Conservation (phyloP, 1,284 basidiomycete species). For the Sporisorium iseilematis-ciliati region DNA sequence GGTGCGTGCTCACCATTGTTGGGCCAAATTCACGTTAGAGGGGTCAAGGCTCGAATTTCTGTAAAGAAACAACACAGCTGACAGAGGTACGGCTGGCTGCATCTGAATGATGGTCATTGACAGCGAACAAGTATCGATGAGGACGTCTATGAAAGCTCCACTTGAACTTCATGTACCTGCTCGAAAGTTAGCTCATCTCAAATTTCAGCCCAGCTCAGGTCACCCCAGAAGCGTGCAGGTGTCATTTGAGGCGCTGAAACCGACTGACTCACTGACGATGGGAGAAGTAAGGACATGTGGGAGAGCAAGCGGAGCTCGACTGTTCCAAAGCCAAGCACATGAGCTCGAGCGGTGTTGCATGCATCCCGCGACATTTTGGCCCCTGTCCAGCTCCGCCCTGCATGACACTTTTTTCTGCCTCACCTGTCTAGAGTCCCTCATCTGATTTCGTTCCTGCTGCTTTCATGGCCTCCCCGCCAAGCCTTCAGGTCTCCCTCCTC, state of each 20-base stretch:
- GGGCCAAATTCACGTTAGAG: conserved; percentile 29
- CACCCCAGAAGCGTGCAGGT: background rate
- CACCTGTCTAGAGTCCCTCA: too few relatives aligned
- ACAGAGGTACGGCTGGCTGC: background rate
- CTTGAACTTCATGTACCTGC: background rate
- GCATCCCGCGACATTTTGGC: conserved; percentile 48
- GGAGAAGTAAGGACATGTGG: conserved; percentile 3
- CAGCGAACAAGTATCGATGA: background rate
- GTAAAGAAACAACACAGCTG: background rate
- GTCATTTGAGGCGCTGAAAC: background rate
- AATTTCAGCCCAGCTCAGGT: background rate
- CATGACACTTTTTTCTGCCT: conserved; percentile 11
- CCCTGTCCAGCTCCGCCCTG: conserved; percentile 45
- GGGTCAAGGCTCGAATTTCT: too few relatives aligned
- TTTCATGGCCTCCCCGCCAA: background rate
- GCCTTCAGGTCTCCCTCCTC: background rate
- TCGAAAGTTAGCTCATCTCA: too few relatives aligned
- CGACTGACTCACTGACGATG: background rate
- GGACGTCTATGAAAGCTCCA: background rate
- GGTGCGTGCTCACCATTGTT: background rate
- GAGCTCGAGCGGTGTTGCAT: conserved; percentile 29
- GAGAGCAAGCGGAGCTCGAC: background rate
- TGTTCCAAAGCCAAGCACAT: background rate
- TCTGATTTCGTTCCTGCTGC: background rate
- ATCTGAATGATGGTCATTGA: background rate